phyloP scores from a whole-genome alignment of 169 alveolate genomes.

The Neospora caninum region DNA sequence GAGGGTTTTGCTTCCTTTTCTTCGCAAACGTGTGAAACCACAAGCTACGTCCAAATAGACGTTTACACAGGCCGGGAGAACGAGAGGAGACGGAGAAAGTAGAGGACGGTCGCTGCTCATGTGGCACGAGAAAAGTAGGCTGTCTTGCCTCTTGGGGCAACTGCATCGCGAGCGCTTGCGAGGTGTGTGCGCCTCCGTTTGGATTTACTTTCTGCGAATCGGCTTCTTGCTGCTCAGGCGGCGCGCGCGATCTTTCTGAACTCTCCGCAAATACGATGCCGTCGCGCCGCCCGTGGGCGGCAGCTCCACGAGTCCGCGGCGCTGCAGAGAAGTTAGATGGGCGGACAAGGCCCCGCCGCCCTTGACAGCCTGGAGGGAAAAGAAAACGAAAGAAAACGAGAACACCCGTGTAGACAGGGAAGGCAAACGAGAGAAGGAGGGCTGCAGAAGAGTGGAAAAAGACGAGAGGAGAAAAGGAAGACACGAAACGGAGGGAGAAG shows the following conservation, averaged over 20 bases:
- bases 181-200: background rate
- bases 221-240: background rate
- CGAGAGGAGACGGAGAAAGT: no score
- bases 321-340: background rate
- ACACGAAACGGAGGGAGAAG: background rate
- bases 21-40: no score
- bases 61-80: no score
- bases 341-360: background rate
- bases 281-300: constrained; percentile 34
- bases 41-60: no score
- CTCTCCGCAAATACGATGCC: background rate
- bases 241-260: background rate
- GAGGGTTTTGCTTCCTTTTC: no score
- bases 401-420: background rate
- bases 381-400: background rate
- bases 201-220: background rate
- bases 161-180: no score
- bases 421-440: background rate
- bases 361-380: background rate
- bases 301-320: constrained; percentile 29
- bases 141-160: no score
- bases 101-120: no score
- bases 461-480: background rate
- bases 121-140: no score
- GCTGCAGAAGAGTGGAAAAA: background rate